Conservation (phyloP, 345 rosid genomes). For the Dipteronia dyeriana region DNA sequence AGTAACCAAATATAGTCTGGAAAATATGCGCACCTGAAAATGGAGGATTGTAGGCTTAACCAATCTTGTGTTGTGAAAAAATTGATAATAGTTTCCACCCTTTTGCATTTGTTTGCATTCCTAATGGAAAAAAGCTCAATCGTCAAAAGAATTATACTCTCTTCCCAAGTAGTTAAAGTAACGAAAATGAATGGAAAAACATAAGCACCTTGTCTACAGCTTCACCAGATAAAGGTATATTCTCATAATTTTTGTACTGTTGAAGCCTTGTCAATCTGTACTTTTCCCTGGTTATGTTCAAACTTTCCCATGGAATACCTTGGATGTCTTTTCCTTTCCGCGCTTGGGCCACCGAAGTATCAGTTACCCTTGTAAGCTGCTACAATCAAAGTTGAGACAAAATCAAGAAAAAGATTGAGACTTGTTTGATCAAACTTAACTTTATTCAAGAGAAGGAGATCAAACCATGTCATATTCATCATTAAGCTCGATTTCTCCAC, state of each 20-base stretch:
- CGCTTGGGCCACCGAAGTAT: conserved; percentile 58
- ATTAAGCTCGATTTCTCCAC: conserved; percentile 28
- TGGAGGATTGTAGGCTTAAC: conserved; percentile 61
- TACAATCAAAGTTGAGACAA: not conserved
- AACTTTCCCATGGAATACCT: conserved; percentile 72
- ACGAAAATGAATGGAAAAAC: not conserved
- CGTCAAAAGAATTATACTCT: not conserved
- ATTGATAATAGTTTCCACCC: conserved; percentile 47
- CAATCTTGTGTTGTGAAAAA: conserved; percentile 47
- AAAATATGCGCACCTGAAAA: conserved; percentile 46
- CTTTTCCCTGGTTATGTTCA: conserved; percentile 53
- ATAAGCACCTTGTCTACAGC: conserved; percentile 40
- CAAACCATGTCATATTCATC: conserved; percentile 42
- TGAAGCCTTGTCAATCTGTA: conserved; percentile 63
- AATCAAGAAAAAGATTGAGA: not conserved
- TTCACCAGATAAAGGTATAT: conserved; percentile 47
- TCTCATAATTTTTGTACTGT: conserved; percentile 66
- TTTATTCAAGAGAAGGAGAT: not conserved
- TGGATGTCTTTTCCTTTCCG: conserved; percentile 67
- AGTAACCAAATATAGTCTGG: not conserved
- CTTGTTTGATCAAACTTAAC: too few species aligned
- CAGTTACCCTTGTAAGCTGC: conserved; percentile 42
- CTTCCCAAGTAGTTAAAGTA: not conserved
- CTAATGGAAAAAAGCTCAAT: conserved; percentile 24
- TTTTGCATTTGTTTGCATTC: conserved; percentile 43